Conservation (phyloP, 2,329 filamentous ascomycete species). For the Cladophialophora exuberans region DNA sequence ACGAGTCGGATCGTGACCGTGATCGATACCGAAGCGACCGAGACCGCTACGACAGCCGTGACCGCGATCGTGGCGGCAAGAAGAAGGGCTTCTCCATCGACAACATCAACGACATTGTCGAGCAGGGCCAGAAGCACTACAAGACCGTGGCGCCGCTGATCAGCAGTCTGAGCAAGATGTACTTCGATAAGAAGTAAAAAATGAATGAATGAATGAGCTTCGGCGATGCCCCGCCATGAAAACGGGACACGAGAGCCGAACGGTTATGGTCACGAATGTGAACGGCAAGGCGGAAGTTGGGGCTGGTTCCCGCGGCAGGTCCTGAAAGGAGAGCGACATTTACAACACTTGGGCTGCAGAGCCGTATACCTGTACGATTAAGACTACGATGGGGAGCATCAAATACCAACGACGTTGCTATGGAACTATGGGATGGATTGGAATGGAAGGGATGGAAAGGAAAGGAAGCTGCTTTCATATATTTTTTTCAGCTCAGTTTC, state of each 20-base stretch:
- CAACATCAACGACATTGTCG: slow-evolving; percentile 27
- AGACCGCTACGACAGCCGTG: slow-evolving; percentile 16
- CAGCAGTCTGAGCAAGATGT: slow-evolving; percentile 32
- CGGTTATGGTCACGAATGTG: too few relatives aligned
- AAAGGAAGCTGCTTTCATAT: too few relatives aligned
- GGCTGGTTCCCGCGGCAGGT: too few relatives aligned
- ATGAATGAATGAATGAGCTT: neutral
- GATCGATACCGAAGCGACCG: slow-evolving; percentile 14
- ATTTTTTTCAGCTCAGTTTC: too few relatives aligned
- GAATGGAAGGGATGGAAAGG: too few relatives aligned
- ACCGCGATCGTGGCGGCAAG: slow-evolving; percentile 19
- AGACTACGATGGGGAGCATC: too few relatives aligned
- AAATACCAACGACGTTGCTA: too few relatives aligned
- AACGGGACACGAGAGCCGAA: neutral
- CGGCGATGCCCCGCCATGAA: neutral
- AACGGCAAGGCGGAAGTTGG: neutral
- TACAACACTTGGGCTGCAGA: too few relatives aligned
- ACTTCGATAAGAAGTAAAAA: slow-evolving; percentile 32
- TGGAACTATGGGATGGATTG: too few relatives aligned
- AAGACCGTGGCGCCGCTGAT: slow-evolving; percentile 31
- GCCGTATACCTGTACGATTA: too few relatives aligned
- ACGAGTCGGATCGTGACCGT: slow-evolving; percentile 20
- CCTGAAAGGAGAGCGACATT: too few relatives aligned
- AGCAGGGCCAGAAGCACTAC: slow-evolving; percentile 34
- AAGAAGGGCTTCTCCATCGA: slow-evolving; percentile 30